Evolutionary conservation across 768 basidiomycete species (phyloP).

Genomic region (Glaciozyma martinii): DNA sequence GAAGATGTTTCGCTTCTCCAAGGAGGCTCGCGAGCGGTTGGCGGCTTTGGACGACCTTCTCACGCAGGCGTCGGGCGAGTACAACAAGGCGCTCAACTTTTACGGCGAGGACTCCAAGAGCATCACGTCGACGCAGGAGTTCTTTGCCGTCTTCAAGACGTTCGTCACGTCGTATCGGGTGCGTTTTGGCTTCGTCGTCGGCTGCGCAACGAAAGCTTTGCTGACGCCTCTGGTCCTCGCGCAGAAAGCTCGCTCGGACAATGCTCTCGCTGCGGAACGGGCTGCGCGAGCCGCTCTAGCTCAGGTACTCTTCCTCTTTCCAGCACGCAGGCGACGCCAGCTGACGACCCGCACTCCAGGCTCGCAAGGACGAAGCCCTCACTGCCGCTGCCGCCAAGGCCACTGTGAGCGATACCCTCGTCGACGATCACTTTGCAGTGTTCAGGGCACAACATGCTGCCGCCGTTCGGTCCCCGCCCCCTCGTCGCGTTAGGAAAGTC

Average conservation of each 20-base stretch:
- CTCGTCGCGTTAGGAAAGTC: background rate
- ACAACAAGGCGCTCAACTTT: constrained; percentile 74
- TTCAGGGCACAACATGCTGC: too few species aligned
- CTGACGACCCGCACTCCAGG: background rate
- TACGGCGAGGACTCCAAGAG: constrained; percentile 68
- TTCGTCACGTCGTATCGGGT: constrained; percentile 78
- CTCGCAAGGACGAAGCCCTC: constrained; percentile 23
- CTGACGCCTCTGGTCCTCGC: background rate
- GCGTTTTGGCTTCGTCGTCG: background rate
- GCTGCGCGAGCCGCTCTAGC: constrained; percentile 6
- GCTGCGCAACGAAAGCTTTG: background rate
- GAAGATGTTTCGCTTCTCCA: constrained; percentile 86
- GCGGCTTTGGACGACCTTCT: constrained; percentile 81
- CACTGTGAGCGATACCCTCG: constrained; percentile 14
- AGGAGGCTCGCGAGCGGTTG: constrained; percentile 62
- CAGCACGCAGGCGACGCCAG: background rate
- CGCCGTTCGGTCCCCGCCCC: too few species aligned
- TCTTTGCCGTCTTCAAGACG: constrained; percentile 94
- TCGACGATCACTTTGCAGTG: too few species aligned
- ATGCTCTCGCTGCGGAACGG: constrained; percentile 12
- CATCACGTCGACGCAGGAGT: constrained; percentile 62
- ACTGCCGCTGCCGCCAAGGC: constrained; percentile 12
- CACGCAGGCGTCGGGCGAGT: constrained; percentile 70
- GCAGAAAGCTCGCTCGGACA: constrained; percentile 21
- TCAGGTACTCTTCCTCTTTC: constrained; percentile 1